Conservation (phyloP, 164 flowering plant species). For the Liriodendron chinense region DNA sequence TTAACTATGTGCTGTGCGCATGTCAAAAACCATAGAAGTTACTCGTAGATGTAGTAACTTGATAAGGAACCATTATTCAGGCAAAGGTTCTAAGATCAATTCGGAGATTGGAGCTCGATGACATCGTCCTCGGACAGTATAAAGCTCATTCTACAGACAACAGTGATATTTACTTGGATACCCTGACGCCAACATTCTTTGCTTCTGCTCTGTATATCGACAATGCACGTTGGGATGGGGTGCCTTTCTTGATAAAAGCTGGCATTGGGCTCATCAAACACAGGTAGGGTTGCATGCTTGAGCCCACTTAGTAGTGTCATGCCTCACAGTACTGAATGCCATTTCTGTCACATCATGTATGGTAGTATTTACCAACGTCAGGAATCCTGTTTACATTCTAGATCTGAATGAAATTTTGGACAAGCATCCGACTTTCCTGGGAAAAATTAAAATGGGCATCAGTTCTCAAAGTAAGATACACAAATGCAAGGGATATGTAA, state of each 20-base stretch:
- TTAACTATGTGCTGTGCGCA: no score
- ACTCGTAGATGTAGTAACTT: constrained; percentile 1
- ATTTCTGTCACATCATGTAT: no score
- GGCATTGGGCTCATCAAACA: constrained; percentile 63
- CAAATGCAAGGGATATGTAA: no score
- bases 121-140: constrained; percentile 54
- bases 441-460: no score
- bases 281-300: constrained; percentile 29
- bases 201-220: constrained; percentile 60
- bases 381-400: no score
- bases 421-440: no score
- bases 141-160: constrained; percentile 42
- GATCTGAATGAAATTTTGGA: no score
- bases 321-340: no score
- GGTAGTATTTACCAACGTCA: no score
- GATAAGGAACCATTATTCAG: constrained; percentile 29
- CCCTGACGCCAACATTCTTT: constrained; percentile 55
- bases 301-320: background rate
- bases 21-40: background rate
- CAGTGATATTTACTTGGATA: constrained; percentile 32
- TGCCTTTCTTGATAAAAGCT: constrained; percentile 57
- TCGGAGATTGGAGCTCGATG: constrained; percentile 40
- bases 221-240: constrained; percentile 79
- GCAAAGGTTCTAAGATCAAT: constrained; percentile 60
- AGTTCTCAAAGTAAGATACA: no score